A percentile compares a stretch with the other conserved stretches of the same genome.
These are phyloP conservation scores for Cladophialophora immunda DNA, from an alignment of 2,329 filamentous ascomycete genomes.

Conservation along the genomic window DNA sequence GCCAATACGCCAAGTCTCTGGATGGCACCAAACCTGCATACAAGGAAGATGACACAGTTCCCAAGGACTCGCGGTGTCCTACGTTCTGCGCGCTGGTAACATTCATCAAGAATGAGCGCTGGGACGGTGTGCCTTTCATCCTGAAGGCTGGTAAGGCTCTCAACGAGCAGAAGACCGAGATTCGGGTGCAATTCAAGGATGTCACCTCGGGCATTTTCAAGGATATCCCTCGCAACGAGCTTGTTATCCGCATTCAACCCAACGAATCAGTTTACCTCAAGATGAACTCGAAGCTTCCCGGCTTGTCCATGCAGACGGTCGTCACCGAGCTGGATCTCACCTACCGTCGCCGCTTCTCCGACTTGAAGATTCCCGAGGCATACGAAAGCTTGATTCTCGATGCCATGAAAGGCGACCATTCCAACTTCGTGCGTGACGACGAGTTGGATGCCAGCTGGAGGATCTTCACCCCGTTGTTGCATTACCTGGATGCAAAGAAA, in stretches of 20 bases:
- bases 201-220: conserved; percentile 99
- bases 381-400: conserved; percentile 98
- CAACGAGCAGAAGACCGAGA: conserved; percentile 99
- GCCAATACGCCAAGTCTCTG: conserved; percentile 95
- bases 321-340: conserved; percentile 98
- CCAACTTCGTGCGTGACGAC: conserved; percentile 97
- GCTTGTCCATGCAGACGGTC: conserved; percentile 98
- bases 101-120: conserved; percentile 99
- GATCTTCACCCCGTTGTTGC: conserved; percentile 95
- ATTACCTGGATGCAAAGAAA: conserved; percentile 99
- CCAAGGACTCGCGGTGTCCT: conserved; percentile 95
- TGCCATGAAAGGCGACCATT: conserved; percentile 98
- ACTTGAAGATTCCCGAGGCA: conserved; percentile 98
- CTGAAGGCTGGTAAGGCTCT: conserved; percentile 98
- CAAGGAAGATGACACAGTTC: conserved; percentile 98
- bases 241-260: conserved; percentile 98
- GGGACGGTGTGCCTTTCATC: conserved; percentile 99
- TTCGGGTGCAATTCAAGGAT: conserved; percentile 99
- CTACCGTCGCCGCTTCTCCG: conserved; percentile 97
- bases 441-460: conserved; percentile 98
- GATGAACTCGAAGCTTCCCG: conserved; percentile 99
- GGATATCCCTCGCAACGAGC: conserved; percentile 98
- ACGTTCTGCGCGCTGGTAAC: conserved; percentile 97
- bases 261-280: conserved; percentile 99
- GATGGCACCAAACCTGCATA: conserved; percentile 97